Conservation (phyloP, 2,329 filamentous ascomycete genomes). For the Macroventuria anomochaeta region DNA sequence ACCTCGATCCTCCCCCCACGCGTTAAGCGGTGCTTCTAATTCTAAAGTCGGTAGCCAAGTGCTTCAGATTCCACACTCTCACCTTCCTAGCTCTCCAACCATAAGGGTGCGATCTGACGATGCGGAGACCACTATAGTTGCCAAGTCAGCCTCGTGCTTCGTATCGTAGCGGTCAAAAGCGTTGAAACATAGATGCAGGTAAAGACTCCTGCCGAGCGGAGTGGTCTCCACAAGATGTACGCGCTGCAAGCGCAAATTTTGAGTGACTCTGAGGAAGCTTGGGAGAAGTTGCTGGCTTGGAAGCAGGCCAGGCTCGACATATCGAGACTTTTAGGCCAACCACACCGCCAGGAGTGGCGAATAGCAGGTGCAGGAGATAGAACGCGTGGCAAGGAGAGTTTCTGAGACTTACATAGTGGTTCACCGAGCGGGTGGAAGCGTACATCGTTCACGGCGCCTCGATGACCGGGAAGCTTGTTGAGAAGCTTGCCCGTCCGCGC, state of each 20-base stretch:
- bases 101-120: constrained; percentile 89
- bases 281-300: neutral
- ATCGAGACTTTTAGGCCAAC: neutral
- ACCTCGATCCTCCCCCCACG: constrained; percentile 32
- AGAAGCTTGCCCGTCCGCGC: constrained; percentile 84
- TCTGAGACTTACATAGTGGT: constrained; percentile 76
- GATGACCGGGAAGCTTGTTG: constrained; percentile 95
- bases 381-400: neutral
- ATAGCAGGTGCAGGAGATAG: no score
- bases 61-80: constrained; percentile 38
- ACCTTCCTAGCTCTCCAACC: constrained; percentile 78
- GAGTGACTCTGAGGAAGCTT: neutral
- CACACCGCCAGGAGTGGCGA: neutral
- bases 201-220: constrained; percentile 5
- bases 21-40: constrained; percentile 34
- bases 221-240: neutral
- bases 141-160: constrained; percentile 38
- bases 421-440: constrained; percentile 86
- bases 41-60: constrained; percentile 32
- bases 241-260: constrained; percentile 1
- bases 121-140: constrained; percentile 75
- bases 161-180: constrained; percentile 7
- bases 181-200: constrained; percentile 23
- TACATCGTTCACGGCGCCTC: constrained; percentile 92
- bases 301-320: neutral